Evolutionary conservation across 352 stramenopile genomes (phyloP).

Genomic region (Pythium diclinum): DNA sequence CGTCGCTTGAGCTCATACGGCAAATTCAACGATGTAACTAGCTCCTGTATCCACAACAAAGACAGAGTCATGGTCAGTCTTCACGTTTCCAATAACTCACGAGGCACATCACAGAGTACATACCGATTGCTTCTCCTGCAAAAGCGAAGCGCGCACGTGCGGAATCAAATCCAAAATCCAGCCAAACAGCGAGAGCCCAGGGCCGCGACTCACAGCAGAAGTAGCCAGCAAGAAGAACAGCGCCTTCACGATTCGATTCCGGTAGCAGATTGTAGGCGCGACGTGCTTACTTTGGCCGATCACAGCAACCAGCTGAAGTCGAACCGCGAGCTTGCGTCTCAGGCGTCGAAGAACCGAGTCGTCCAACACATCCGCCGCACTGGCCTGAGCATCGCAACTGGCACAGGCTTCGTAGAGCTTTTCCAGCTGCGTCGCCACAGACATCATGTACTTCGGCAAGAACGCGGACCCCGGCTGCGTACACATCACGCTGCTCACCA

Average conservation of each 20-base stretch:
- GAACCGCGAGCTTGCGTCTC: conserved; percentile 70
- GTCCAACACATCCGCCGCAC: conserved; percentile 8
- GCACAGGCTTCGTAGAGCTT: conserved; percentile 63
- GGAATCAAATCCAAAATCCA: conserved; percentile 87
- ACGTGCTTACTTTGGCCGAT: conserved; percentile 74
- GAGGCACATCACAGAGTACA: conserved; percentile 21
- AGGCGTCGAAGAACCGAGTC: conserved; percentile 48
- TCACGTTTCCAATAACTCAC: not conserved
- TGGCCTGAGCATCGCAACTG: conserved; percentile 38
- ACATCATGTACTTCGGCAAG: conserved; percentile 87
- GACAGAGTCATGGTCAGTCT: conserved; percentile 10
- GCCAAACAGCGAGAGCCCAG: conserved; percentile 75
- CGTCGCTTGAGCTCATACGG: conserved; percentile 54
- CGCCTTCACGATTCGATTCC: conserved; percentile 81
- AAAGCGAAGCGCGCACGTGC: conserved; percentile 64
- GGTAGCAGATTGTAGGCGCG: conserved; percentile 77
- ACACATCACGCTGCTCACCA: conserved; percentile 76
- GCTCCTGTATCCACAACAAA: conserved; percentile 42
- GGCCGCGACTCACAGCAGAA: conserved; percentile 50
- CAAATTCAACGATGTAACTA: conserved; percentile 62
- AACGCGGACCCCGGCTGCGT: conserved; percentile 62
- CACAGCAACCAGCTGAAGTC: conserved; percentile 72
- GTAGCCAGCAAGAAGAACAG: conserved; percentile 76
- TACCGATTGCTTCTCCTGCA: conserved; percentile 77
- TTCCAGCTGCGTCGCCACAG: conserved; percentile 71